These are phyloP conservation scores for Phaeosphaeria sp. DNA, from an alignment of 2,329 filamentous ascomycete genomes.

Conservation along the genomic window DNA sequence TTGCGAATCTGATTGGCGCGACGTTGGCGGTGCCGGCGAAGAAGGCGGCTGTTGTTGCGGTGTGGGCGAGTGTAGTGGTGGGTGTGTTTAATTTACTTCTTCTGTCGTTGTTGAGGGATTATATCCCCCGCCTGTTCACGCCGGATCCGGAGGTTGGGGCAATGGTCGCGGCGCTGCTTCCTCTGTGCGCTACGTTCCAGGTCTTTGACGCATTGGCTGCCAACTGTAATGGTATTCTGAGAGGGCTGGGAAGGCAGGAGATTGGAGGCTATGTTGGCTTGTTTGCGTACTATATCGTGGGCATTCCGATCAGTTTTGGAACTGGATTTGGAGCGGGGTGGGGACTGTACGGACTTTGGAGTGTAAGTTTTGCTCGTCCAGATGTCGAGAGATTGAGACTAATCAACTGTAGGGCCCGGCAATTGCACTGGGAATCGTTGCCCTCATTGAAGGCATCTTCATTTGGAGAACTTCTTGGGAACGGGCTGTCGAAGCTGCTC, in stretches of 20 bases:
- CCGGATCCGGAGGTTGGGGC: constrained; percentile 69
- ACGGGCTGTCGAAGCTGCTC: constrained; percentile 66
- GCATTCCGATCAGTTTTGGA: constrained; percentile 81
- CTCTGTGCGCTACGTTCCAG: constrained; percentile 86
- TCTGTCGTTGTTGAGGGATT: constrained; percentile 71
- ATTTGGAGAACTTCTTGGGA: constrained; percentile 64
- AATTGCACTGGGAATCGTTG: constrained; percentile 70
- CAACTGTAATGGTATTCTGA: constrained; percentile 81
- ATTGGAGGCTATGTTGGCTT: constrained; percentile 90
- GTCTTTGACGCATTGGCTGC: constrained; percentile 83
- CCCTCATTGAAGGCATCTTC: constrained; percentile 63
- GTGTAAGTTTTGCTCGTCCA: constrained; percentile 29
- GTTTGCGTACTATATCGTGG: constrained; percentile 84
- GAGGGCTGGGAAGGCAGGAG: constrained; percentile 86
- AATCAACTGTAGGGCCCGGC: constrained; percentile 50
- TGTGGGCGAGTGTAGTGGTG: constrained; percentile 71
- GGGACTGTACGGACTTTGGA: constrained; percentile 83
- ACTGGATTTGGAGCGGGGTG: constrained; percentile 78
- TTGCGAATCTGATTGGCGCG: constrained; percentile 92
- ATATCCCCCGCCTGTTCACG: constrained; percentile 79
- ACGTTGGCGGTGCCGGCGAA: constrained; percentile 81
- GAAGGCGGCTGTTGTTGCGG: constrained; percentile 78
- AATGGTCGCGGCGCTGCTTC: constrained; percentile 73
- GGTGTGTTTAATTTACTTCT: constrained; percentile 79
- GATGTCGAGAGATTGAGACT: constrained; percentile 1